These are phyloP conservation scores for Mycocentrospora acerina DNA, from an alignment of 2,329 filamentous ascomycete species.

Conservation along the genomic window DNA sequence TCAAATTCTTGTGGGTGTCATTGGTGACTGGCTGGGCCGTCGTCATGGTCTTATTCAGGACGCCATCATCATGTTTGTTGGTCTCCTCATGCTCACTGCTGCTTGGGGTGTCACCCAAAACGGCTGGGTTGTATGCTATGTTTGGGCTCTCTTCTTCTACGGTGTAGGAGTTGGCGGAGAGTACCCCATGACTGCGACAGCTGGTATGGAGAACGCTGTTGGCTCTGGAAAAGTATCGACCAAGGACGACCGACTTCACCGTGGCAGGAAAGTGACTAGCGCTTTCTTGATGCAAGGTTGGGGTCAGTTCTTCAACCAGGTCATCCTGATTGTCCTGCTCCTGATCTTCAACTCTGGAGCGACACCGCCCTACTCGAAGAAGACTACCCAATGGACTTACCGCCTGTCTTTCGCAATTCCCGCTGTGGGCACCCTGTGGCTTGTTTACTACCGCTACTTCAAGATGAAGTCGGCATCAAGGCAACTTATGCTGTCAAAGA, in stretches of 20 bases:
- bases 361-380: slow-evolving; percentile 71
- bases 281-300: slow-evolving; percentile 98
- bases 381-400: slow-evolving; percentile 87
- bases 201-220: slow-evolving; percentile 88
- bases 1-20: slow-evolving; percentile 81
- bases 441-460: slow-evolving; percentile 92
- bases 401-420: slow-evolving; percentile 90
- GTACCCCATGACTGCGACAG: slow-evolving; percentile 95
- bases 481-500: slow-evolving; percentile 80
- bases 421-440: slow-evolving; percentile 86
- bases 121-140: slow-evolving; percentile 97
- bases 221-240: slow-evolving; percentile 86
- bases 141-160: slow-evolving; percentile 92
- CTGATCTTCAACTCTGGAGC: slow-evolving; percentile 83
- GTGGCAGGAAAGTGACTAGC: slow-evolving; percentile 91
- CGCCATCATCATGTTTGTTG: slow-evolving; percentile 89
- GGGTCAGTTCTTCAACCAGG: slow-evolving; percentile 95
- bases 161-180: slow-evolving; percentile 75
- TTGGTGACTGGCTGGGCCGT: slow-evolving; percentile 80
- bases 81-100: slow-evolving; percentile 86
- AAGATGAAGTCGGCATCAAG: slow-evolving; percentile 90
- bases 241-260: slow-evolving; percentile 88
- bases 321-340: slow-evolving; percentile 80
- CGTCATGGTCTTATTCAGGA: slow-evolving; percentile 96
- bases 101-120: slow-evolving; percentile 85